phyloP scores from a whole-genome alignment of 345 rosid species.

The Cardamine resedifolia region DNA sequence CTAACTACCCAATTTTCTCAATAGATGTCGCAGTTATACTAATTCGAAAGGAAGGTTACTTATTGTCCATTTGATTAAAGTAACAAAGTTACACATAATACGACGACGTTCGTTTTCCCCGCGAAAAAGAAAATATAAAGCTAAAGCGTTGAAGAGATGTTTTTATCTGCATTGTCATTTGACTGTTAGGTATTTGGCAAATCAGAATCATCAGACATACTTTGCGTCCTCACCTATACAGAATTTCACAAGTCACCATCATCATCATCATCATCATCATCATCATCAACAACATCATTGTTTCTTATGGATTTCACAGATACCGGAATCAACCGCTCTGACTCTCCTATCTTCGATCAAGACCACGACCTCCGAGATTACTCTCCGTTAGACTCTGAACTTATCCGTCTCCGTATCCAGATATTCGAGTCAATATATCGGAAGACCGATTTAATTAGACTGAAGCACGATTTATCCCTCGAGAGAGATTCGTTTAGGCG shows the following conservation, averaged over 20 bases:
- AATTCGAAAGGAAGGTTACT: not conserved
- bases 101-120: not conserved
- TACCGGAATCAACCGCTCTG: conserved; percentile 22
- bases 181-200: conserved; percentile 38
- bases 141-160: conserved; percentile 15
- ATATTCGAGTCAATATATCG: conserved; percentile 45
- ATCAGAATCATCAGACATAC: conserved; percentile 14
- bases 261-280: not conserved
- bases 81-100: not conserved
- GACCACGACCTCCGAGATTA: conserved; percentile 37
- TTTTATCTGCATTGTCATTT: conserved; percentile 4
- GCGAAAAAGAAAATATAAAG: not conserved
- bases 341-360: conserved; percentile 33
- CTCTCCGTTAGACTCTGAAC: conserved; percentile 42
- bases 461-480: conserved; percentile 33
- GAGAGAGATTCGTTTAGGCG: conserved; percentile 49
- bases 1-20: too few species aligned
- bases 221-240: conserved; percentile 18
- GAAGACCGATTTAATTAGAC: conserved; percentile 29
- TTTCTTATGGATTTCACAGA: conserved; percentile 48
- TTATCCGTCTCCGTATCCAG: conserved; percentile 31
- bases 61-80: not conserved
- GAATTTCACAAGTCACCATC: conserved; percentile 14
- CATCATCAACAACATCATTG: not conserved
- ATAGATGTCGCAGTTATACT: conserved; percentile 1